A percentile compares a stretch with the other conserved stretches of the same genome.
Evolutionary conservation across 306 rosid genomes (phyloP).

Genomic region (Sphenostylis stenocarpa): DNA sequence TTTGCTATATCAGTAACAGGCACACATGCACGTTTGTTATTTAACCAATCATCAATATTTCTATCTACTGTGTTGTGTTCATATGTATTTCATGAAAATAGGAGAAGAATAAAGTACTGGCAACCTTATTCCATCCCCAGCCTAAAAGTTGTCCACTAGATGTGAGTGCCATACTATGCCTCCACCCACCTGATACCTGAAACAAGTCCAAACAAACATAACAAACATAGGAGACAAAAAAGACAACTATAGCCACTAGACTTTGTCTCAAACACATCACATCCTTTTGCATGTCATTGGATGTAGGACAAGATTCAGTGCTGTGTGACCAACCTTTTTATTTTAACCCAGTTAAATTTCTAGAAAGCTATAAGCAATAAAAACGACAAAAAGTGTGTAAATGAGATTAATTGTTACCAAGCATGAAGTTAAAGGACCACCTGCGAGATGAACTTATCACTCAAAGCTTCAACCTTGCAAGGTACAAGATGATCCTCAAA

Average conservation of each 20-base stretch:
- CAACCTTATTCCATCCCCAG: constrained; percentile 99
- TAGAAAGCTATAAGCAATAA: constrained; percentile 18
- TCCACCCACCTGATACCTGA: constrained; percentile 97
- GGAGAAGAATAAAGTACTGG: background rate
- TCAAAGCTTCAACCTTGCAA: constrained; percentile 65
- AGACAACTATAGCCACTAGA: background rate
- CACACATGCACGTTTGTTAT: background rate
- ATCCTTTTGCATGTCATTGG: background rate
- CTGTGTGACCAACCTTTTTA: background rate
- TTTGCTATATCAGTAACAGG: no score
- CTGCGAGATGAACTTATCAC: constrained; percentile 58
- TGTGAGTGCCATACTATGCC: constrained; percentile 93
- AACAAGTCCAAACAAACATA: constrained; percentile 34
- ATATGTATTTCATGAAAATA: background rate
- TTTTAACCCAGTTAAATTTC: constrained; percentile 2
- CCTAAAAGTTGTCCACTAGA: constrained; percentile 81
- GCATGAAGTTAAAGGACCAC: constrained; percentile 41
- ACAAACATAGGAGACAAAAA: constrained; percentile 18
- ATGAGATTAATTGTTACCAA: constrained; percentile 19
- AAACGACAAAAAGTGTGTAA: background rate
- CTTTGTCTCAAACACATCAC: background rate
- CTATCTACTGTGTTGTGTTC: background rate
- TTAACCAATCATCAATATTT: constrained; percentile 3
- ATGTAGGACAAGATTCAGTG: background rate
- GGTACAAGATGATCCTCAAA: constrained; percentile 86